phyloP scores from a whole-genome alignment of 192 early-diverging fungal genomes.

The Gryganskiella cystojenkinii region DNA sequence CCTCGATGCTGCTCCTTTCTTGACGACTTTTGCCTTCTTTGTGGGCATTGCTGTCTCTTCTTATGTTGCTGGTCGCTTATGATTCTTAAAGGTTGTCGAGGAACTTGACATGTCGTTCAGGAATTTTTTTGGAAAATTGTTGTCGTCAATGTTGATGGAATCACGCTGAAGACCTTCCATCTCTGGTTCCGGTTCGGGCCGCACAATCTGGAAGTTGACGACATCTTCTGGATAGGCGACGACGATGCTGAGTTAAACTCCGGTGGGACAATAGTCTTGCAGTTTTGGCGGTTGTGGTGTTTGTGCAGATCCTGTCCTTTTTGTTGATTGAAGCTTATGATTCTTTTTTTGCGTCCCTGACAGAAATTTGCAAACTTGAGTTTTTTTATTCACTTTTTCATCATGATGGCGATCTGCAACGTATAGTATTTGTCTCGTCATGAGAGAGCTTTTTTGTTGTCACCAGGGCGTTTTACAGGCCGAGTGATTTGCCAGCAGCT shows the following conservation, averaged over 20 bases:
- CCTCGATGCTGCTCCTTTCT: no score
- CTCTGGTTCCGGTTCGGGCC: background rate
- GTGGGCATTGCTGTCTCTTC: background rate
- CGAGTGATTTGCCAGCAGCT: background rate
- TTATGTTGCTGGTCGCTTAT: constrained; percentile 4
- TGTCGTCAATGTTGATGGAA: constrained; percentile 11
- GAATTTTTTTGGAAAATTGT: constrained; percentile 9
- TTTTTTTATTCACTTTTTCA: no score
- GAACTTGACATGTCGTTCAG: constrained; percentile 4
- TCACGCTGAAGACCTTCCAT: background rate
- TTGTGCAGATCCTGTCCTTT: no score
- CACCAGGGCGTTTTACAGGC: no score
- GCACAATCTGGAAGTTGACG: constrained; percentile 1
- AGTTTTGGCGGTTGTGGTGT: background rate
- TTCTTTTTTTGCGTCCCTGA: no score
- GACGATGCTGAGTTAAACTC: background rate
- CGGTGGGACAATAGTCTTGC: background rate
- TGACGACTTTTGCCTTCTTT: constrained; percentile 11
- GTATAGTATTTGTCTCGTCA: no score
- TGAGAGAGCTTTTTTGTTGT: no score
- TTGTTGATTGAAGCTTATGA: background rate
- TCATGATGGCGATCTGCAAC: no score
- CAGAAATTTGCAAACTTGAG: no score
- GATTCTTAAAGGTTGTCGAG: constrained; percentile 7
- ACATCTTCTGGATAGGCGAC: background rate